phyloP scores from a whole-genome alignment of 352 stramenopile genomes.

The Phytophthora cactorum region DNA sequence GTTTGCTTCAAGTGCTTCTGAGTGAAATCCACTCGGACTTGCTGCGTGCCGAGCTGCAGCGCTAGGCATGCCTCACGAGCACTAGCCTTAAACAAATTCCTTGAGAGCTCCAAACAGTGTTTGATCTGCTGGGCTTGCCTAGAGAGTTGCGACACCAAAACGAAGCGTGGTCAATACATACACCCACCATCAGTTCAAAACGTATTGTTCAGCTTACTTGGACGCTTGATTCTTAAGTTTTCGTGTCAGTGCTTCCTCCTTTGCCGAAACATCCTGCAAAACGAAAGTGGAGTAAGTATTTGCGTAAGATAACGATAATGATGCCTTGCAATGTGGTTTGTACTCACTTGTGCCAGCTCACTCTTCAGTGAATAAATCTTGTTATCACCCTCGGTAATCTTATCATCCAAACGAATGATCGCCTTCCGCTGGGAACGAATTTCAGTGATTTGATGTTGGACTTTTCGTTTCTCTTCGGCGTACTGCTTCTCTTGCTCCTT shows the following conservation, averaged over 20 bases:
- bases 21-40: constrained; percentile 75
- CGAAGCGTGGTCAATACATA: constrained; percentile 7
- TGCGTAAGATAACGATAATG: not conserved
- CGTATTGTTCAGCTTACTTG: constrained; percentile 45
- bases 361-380: constrained; percentile 75
- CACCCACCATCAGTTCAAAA: not conserved
- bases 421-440: constrained; percentile 71
- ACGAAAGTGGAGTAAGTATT: constrained; percentile 2
- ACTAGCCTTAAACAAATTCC: constrained; percentile 53
- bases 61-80: constrained; percentile 61
- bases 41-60: constrained; percentile 62
- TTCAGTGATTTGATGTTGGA: constrained; percentile 65
- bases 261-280: constrained; percentile 72
- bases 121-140: constrained; percentile 80
- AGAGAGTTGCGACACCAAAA: constrained; percentile 2
- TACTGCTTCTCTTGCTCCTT: constrained; percentile 74
- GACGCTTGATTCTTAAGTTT: constrained; percentile 75
- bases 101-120: constrained; percentile 60
- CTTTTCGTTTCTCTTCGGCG: constrained; percentile 62
- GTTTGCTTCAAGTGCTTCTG: constrained; percentile 64
- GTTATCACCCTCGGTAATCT: constrained; percentile 72
- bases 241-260: constrained; percentile 74
- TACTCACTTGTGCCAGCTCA: constrained; percentile 69
- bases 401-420: constrained; percentile 79
- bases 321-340: not conserved